Conservation (phyloP, 1,284 basidiomycete species). For the Vanrija humicola region DNA sequence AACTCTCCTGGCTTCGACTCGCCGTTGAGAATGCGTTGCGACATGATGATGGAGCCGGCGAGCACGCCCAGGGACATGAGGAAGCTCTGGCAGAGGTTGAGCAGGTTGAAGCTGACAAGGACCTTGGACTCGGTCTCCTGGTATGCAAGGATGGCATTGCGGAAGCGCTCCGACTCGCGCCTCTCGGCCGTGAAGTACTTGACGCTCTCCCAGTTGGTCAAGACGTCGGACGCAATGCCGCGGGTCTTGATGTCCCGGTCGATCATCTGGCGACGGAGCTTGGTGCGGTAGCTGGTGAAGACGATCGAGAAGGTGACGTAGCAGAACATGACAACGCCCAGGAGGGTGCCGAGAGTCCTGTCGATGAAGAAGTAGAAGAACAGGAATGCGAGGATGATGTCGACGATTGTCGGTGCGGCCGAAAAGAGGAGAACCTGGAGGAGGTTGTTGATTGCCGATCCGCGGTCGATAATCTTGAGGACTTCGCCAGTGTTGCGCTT, state of each 20-base stretch:
- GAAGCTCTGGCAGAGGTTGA: slow-evolving; percentile 91
- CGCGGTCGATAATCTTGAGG: slow-evolving; percentile 93
- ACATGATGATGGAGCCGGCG: slow-evolving; percentile 87
- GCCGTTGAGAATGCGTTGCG: slow-evolving; percentile 85
- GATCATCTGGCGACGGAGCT: slow-evolving; percentile 87
- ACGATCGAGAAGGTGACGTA: slow-evolving; percentile 94
- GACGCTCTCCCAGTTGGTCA: slow-evolving; percentile 98
- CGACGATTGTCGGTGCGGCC: slow-evolving; percentile 87
- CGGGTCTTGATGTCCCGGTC: slow-evolving; percentile 92
- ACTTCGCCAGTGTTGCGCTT: slow-evolving; percentile 91
- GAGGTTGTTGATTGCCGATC: slow-evolving; percentile 95
- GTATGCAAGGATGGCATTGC: slow-evolving; percentile 77
- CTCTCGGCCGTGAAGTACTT: slow-evolving; percentile 98
- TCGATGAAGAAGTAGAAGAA: slow-evolving; percentile 70
- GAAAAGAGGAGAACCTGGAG: slow-evolving; percentile 88
- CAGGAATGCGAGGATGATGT: slow-evolving; percentile 79
- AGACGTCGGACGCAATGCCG: slow-evolving; percentile 86
- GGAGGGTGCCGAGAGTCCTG: slow-evolving; percentile 54
- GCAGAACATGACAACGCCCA: slow-evolving; percentile 80
- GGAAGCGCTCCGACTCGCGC: slow-evolving; percentile 82
- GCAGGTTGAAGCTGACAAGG: slow-evolving; percentile 79
- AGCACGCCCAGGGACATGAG: slow-evolving; percentile 90
- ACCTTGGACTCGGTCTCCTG: slow-evolving; percentile 89
- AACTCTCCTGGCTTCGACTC: slow-evolving; percentile 89
- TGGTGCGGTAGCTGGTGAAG: slow-evolving; percentile 76